Conservation (phyloP, 768 basidiomycete species). For the Solioccasus polychromus region DNA sequence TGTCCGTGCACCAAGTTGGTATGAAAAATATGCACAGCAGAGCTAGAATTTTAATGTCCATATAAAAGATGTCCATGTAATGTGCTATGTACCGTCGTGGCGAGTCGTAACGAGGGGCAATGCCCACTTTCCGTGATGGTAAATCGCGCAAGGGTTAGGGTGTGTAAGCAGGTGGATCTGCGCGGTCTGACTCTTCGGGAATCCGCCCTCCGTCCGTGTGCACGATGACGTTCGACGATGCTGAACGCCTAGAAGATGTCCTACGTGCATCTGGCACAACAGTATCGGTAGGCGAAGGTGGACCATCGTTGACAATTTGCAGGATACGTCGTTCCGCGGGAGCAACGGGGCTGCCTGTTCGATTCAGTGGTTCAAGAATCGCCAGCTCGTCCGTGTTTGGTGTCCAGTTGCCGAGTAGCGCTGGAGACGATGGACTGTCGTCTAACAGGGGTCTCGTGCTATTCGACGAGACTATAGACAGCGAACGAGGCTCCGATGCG, state of each 20-base stretch:
- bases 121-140: constrained; percentile 4
- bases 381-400: constrained; percentile 22
- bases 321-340: constrained; percentile 24
- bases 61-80: constrained; percentile 9
- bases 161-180: constrained; percentile 25
- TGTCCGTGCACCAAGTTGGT: too few species aligned
- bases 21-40: constrained; percentile 13
- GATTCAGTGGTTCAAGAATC: constrained; percentile 16
- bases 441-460: constrained; percentile 9
- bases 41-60: constrained; percentile 11
- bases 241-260: not conserved
- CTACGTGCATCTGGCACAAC: not conserved
- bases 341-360: constrained; percentile 19
- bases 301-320: constrained; percentile 27
- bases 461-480: constrained; percentile 22
- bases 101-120: constrained; percentile 10
- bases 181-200: not conserved
- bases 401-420: constrained; percentile 10
- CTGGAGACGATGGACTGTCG: not conserved
- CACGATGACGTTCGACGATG: constrained; percentile 19
- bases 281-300: constrained; percentile 19
- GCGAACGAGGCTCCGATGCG: constrained; percentile 18
- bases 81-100: constrained; percentile 10
- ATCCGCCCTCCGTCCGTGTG: constrained; percentile 28
- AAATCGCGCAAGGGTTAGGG: constrained; percentile 2